These are phyloP conservation scores for Boletus patriciae DNA, from an alignment of 768 basidiomycete species.

Conservation along the genomic window DNA sequence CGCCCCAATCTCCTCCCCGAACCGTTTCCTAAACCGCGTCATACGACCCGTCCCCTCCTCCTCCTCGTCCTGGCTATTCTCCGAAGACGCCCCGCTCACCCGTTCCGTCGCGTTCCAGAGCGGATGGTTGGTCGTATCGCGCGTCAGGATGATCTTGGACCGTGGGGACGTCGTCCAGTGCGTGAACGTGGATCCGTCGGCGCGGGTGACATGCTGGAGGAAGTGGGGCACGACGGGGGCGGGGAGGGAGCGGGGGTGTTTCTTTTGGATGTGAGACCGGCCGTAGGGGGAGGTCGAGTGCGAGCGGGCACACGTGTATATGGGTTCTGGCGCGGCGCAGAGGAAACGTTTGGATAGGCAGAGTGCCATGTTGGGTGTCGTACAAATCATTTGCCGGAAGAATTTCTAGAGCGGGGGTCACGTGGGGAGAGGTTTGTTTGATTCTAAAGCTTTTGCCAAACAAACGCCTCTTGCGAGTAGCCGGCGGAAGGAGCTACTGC, in stretches of 20 bases:
- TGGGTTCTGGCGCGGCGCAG: neutral
- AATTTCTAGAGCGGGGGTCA: neutral
- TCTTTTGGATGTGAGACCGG: constrained; percentile 79
- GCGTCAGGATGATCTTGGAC: constrained; percentile 70
- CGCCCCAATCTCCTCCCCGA: constrained; percentile 51
- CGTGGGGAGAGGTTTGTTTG: constrained; percentile 14
- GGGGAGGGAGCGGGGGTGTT: constrained; percentile 65
- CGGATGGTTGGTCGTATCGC: constrained; percentile 88
- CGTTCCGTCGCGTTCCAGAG: constrained; percentile 73
- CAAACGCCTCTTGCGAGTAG: neutral
- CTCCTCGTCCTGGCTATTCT: constrained; percentile 58
- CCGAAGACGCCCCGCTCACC: constrained; percentile 47
- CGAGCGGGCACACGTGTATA: constrained; percentile 32
- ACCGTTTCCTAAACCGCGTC: constrained; percentile 76
- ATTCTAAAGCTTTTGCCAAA: constrained; percentile 23
- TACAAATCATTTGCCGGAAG: neutral
- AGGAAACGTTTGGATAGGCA: constrained; percentile 16
- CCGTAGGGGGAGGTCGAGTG: constrained; percentile 81
- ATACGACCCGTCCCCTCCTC: constrained; percentile 71
- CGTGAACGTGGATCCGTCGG: constrained; percentile 85
- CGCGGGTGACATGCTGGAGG: constrained; percentile 80
- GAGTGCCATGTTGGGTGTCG: constrained; percentile 11
- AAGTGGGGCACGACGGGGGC: constrained; percentile 85
- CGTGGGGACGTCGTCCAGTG: constrained; percentile 90
- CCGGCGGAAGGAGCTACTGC: too few species aligned